Percentiles rank a stretch among this genome's conserved stretches.
These are phyloP conservation scores for Aristolochia contorta DNA, from an alignment of 164 flowering plant genomes.

Conservation along the genomic window DNA sequence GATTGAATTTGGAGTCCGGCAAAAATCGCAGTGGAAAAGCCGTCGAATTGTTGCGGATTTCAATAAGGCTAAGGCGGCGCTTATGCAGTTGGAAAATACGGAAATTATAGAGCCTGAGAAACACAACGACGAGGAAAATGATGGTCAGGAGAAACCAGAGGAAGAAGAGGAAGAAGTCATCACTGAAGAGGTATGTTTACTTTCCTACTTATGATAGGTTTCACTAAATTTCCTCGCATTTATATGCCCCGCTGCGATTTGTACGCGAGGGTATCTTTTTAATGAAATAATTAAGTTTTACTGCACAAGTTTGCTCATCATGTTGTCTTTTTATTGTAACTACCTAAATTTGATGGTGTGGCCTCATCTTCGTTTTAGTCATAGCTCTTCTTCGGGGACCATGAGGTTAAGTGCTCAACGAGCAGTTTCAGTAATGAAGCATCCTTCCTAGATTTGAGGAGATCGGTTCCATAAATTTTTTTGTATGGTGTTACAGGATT, in stretches of 20 bases:
- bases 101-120: conserved; percentile 44
- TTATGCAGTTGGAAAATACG: conserved; percentile 71
- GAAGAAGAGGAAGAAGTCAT: conserved; percentile 48
- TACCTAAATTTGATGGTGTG: background rate
- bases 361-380: background rate
- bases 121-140: conserved; percentile 26
- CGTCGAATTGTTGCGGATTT: conserved; percentile 47
- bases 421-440: too few relatives aligned
- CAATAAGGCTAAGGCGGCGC: conserved; percentile 61
- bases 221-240: background rate
- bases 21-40: conserved; percentile 60
- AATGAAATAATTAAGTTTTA: background rate
- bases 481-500: too few relatives aligned
- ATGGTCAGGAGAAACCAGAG: conserved; percentile 48
- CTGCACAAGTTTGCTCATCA: background rate
- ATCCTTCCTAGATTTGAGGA: too few relatives aligned
- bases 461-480: too few relatives aligned
- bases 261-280: background rate
- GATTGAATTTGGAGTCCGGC: conserved; percentile 63
- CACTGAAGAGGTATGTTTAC: conserved; percentile 11
- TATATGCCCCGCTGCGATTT: background rate
- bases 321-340: background rate
- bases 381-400: too few relatives aligned
- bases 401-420: too few relatives aligned
- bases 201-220: background rate